Conservation (phyloP, 148 eudicot species). For the Diospyros lotus region DNA sequence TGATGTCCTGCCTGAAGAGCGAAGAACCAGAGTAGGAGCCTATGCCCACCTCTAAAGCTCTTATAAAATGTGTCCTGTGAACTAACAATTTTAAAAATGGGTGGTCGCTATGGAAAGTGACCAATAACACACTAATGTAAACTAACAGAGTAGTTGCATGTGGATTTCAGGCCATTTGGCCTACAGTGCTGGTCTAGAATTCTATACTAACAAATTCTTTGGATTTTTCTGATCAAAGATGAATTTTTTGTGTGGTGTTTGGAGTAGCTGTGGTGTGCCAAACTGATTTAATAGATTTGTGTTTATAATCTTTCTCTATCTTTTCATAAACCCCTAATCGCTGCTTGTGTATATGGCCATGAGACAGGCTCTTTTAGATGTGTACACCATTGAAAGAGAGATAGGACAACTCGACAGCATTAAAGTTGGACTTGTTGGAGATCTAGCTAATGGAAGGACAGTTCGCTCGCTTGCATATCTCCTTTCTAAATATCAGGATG, state of each 20-base stretch:
- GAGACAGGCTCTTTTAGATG: slow-evolving; percentile 81
- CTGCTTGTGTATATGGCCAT: slow-evolving; percentile 1
- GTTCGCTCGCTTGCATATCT: slow-evolving; percentile 93
- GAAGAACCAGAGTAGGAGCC: not conserved
- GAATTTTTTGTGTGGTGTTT: not conserved
- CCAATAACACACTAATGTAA: too few relatives aligned
- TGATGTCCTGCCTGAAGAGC: not conserved
- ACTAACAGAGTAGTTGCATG: not conserved
- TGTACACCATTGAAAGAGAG: slow-evolving; percentile 92
- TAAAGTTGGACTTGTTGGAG: slow-evolving; percentile 92
- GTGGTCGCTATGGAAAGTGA: too few relatives aligned
- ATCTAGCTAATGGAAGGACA: slow-evolving; percentile 95
- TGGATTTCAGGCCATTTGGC: not conserved
- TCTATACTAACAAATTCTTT: not conserved
- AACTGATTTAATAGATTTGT: too few relatives aligned
- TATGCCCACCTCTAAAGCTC: not conserved
- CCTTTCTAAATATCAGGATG: slow-evolving; percentile 76
- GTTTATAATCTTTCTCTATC: not conserved
- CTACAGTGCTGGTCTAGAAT: not conserved
- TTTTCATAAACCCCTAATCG: not conserved
- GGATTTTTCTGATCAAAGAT: not conserved
- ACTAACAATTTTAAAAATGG: not conserved
- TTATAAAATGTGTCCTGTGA: not conserved
- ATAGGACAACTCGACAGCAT: slow-evolving; percentile 88
- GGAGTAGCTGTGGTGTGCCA: not conserved